phyloP scores from a whole-genome alignment of 495 filamentous ascomycete species.

The Hyaloscypha variabilis region DNA sequence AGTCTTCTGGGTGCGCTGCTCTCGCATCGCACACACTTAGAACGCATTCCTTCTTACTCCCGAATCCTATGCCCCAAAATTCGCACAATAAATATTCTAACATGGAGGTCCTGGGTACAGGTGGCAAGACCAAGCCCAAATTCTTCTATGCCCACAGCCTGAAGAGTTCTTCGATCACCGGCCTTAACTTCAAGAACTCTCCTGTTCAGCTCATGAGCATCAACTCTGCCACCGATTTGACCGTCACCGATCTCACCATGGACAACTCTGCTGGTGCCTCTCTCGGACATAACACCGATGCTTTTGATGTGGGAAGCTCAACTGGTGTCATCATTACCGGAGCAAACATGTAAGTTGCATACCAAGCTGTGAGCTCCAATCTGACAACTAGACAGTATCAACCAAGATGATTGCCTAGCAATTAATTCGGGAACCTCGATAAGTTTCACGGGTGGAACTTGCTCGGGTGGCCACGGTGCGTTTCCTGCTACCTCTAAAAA shows the following conservation, averaged over 20 bases:
- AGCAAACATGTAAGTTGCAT: conserved; percentile 35
- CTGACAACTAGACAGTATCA: conserved; percentile 48
- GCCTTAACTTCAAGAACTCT: conserved; percentile 54
- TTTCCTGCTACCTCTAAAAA: conserved; percentile 20
- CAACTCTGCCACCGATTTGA: conserved; percentile 48
- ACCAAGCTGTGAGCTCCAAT: background rate
- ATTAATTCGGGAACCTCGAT: conserved; percentile 57
- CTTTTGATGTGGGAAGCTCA: conserved; percentile 58
- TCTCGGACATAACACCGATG: conserved; percentile 66
- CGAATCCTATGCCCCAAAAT: too few species aligned
- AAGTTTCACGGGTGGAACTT: conserved; percentile 50
- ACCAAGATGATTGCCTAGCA: conserved; percentile 67
- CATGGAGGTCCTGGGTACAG: too few species aligned
- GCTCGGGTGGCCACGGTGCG: conserved; percentile 62
- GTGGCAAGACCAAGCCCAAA: conserved; percentile 55
- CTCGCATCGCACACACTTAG: too few species aligned
- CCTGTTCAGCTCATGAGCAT: conserved; percentile 66
- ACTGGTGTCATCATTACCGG: conserved; percentile 54
- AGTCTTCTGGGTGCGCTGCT: too few species aligned
- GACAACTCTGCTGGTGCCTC: conserved; percentile 48
- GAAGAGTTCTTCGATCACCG: conserved; percentile 44
- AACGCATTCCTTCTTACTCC: too few species aligned
- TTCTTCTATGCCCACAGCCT: conserved; percentile 54
- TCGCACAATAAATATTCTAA: too few species aligned
- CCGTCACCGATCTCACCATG: conserved; percentile 47